These are phyloP conservation scores for Marasmius tenuissimus DNA, from an alignment of 1,284 basidiomycete genomes.

Conservation along the genomic window DNA sequence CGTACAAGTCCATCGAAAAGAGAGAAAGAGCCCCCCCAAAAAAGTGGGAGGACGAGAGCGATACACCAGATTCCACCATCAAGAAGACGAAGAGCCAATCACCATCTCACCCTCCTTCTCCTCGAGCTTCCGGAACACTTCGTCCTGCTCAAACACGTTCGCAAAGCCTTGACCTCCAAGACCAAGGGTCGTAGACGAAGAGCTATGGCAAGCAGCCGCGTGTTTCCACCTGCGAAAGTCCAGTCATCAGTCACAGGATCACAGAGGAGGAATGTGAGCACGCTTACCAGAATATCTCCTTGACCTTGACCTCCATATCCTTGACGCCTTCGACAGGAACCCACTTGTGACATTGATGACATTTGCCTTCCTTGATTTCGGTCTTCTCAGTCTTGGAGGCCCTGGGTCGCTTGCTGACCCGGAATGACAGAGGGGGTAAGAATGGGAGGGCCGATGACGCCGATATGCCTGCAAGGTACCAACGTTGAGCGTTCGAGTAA, in stretches of 20 bases:
- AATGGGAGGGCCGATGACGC: conserved; percentile 64
- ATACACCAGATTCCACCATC: not conserved
- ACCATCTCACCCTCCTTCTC: conserved; percentile 7
- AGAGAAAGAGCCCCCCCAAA: not conserved
- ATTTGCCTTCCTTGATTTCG: conserved; percentile 65
- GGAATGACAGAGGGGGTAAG: conserved; percentile 70
- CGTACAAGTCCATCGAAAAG: not conserved
- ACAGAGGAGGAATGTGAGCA: not conserved
- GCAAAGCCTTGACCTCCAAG: conserved; percentile 47
- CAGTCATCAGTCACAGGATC: conserved; percentile 6
- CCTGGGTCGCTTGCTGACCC: conserved; percentile 42
- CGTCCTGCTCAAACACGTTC: conserved; percentile 47
- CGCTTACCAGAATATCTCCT: conserved; percentile 70
- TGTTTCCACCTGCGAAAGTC: conserved; percentile 70
- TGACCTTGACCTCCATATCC: conserved; percentile 69
- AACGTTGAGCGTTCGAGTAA: not conserved
- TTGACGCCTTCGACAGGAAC: conserved; percentile 70
- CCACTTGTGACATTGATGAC: conserved; percentile 76
- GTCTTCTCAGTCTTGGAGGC: conserved; percentile 59
- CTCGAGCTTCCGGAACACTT: conserved; percentile 21
- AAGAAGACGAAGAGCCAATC: not conserved
- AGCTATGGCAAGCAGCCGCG: conserved; percentile 68
- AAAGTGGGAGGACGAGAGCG: not conserved
- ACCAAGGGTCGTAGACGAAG: conserved; percentile 30
- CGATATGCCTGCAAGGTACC: conserved; percentile 51